These are phyloP conservation scores for Nakataea oryzae DNA, from an alignment of 2,329 filamentous ascomycete genomes.

Conservation along the genomic window DNA sequence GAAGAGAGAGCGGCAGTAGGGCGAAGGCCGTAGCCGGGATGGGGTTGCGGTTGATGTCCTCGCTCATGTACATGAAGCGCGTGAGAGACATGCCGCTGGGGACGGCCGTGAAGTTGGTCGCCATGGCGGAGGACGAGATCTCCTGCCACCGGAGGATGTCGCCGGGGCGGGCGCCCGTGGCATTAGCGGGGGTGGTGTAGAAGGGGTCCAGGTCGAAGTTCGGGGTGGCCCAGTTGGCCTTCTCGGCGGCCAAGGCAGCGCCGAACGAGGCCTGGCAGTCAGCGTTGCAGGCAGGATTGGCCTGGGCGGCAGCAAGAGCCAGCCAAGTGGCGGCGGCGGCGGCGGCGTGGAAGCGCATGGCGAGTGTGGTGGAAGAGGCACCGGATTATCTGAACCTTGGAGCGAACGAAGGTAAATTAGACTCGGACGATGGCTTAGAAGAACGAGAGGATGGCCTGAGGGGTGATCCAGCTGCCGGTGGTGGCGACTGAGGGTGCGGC, in stretches of 20 bases:
- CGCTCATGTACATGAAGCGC: constrained; percentile 10
- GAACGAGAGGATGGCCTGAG: neutral
- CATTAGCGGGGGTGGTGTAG: neutral
- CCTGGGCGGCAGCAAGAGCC: neutral
- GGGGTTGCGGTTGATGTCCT: constrained; percentile 8
- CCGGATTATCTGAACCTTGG: neutral
- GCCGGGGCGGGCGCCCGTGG: constrained; percentile 3
- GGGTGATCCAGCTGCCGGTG: neutral
- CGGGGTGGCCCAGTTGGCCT: neutral
- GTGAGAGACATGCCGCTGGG: constrained; percentile 7
- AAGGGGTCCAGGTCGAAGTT: neutral
- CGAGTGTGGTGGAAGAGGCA: neutral
- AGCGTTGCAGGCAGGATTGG: neutral
- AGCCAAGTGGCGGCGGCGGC: neutral
- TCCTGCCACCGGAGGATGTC: constrained; percentile 11
- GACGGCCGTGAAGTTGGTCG: constrained; percentile 7
- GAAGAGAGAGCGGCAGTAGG: constrained; percentile 5
- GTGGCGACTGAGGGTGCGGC: neutral
- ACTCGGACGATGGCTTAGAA: neutral
- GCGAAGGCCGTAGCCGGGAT: constrained; percentile 9
- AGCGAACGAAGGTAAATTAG: neutral
- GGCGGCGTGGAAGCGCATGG: neutral
- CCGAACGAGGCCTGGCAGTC: neutral
- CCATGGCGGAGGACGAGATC: constrained; percentile 3
- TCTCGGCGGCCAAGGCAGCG: neutral